Conservation (phyloP, 192 early-diverging fungal genomes). For the Podochytrium sp. region DNA sequence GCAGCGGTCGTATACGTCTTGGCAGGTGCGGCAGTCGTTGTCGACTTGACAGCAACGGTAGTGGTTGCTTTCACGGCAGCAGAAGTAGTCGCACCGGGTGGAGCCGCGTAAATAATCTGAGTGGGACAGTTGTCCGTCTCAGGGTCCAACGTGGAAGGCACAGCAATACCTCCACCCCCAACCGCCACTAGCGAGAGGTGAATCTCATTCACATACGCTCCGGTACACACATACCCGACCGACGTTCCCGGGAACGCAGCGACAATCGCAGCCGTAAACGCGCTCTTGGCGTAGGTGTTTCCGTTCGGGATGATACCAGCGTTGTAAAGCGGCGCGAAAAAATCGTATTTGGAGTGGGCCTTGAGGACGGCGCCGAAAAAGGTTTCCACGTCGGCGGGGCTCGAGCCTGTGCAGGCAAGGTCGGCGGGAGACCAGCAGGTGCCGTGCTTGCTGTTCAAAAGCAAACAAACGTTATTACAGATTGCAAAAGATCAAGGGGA, state of each 20-base stretch:
- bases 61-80: no score
- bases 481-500: no score
- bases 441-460: neutral
- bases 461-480: no score
- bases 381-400: neutral
- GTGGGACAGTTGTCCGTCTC: no score
- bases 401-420: neutral
- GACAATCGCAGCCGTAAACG: slow-evolving; percentile 48
- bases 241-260: slow-evolving; percentile 29
- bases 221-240: neutral
- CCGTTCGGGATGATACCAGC: slow-evolving; percentile 41
- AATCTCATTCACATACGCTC: neutral
- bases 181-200: neutral
- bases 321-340: slow-evolving; percentile 4
- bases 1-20: no score
- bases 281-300: slow-evolving; percentile 40
- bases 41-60: no score
- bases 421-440: neutral
- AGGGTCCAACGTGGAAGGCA: no score
- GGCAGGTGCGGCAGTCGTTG: no score
- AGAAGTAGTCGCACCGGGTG: no score
- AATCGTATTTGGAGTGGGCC: neutral
- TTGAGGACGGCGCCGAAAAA: neutral
- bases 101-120: no score
- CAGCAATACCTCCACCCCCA: neutral